phyloP scores from a whole-genome alignment of 1,284 basidiomycete species.

The Cryptococcus sp. region DNA sequence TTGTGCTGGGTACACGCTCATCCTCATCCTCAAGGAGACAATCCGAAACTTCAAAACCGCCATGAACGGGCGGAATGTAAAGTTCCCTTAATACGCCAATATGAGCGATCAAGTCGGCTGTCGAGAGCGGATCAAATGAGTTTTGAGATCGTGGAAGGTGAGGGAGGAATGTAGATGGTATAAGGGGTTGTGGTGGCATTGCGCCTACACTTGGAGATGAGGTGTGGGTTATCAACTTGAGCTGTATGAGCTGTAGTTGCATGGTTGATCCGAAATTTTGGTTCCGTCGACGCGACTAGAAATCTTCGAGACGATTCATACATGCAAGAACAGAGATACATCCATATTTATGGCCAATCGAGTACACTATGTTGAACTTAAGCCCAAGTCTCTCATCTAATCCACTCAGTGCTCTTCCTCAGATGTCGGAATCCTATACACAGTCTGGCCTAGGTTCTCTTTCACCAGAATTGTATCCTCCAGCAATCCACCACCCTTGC shows the following conservation, averaged over 20 bases:
- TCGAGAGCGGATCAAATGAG: constrained; percentile 29
- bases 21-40: constrained; percentile 10
- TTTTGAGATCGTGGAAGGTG: constrained; percentile 30
- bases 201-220: background rate
- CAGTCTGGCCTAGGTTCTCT: no score
- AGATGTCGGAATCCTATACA: no score
- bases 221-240: background rate
- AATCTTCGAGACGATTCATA: no score
- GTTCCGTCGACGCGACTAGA: no score
- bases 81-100: constrained; percentile 34
- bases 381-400: no score
- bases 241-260: background rate
- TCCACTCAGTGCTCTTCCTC: no score
- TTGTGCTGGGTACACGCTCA: background rate
- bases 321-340: no score
- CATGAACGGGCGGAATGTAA: constrained; percentile 44
- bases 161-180: constrained; percentile 37
- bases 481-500: background rate
- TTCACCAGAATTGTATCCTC: no score
- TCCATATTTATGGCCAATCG: no score
- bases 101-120: constrained; percentile 26
- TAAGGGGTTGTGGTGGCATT: constrained; percentile 1
- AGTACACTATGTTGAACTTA: no score
- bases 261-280: no score
- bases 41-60: constrained; percentile 33